phyloP scores from a whole-genome alignment of 148 eudicot species.

The Fagopyrum esculentum region DNA sequence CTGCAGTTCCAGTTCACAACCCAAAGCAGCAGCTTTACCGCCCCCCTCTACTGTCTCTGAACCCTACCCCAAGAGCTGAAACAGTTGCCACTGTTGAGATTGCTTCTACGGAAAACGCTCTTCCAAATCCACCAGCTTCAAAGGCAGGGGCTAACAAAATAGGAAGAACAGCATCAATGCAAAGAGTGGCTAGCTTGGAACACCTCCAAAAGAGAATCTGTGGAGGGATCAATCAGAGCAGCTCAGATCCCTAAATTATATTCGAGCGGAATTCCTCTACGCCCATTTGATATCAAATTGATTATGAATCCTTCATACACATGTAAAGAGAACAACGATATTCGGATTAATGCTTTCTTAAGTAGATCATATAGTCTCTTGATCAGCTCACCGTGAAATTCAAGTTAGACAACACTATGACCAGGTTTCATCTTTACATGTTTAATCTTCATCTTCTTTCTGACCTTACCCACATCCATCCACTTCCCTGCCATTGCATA shows the following conservation, averaged over 20 bases:
- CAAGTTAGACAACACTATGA: conserved; percentile 23
- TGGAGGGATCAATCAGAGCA: conserved; percentile 38
- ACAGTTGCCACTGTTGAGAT: not conserved
- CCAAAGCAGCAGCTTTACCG: conserved; percentile 55
- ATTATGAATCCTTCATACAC: not conserved
- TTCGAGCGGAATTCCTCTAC: not conserved
- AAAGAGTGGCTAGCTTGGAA: conserved; percentile 73
- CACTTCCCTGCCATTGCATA: conserved; percentile 61
- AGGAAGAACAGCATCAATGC: conserved; percentile 74
- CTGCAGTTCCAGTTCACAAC: conserved; percentile 55
- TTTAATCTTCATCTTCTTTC: conserved; percentile 37
- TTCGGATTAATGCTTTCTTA: not conserved
- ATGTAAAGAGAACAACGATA: not conserved
- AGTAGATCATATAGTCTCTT: not conserved
- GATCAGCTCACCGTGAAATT: not conserved
- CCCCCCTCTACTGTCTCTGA: conserved; percentile 14
- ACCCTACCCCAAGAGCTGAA: not conserved
- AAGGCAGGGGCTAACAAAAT: conserved; percentile 22
- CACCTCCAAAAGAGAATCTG: conserved; percentile 92
- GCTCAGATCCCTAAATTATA: not conserved
- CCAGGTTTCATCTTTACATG: conserved; percentile 39
- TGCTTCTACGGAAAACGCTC: conserved; percentile 23
- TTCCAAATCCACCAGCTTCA: conserved; percentile 27
- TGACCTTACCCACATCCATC: conserved; percentile 45
- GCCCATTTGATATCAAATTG: not conserved